Percentiles rank a stretch among this genome's conserved stretches.
These are phyloP conservation scores for Phialophora chinensis DNA, from an alignment of 2,329 filamentous ascomycete genomes.

Conservation along the genomic window DNA sequence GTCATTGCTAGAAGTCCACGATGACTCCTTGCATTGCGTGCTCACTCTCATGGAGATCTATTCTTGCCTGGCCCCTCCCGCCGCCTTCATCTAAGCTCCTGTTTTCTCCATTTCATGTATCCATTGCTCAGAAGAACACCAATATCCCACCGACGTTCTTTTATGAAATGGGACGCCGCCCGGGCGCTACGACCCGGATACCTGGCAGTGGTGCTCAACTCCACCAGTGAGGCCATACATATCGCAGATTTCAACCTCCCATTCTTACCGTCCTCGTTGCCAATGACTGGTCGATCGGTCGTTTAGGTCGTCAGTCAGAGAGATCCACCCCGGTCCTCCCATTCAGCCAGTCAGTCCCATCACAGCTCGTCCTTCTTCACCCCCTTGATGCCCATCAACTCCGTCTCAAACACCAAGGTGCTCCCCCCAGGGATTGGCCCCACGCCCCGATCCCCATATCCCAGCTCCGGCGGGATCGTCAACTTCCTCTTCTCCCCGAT, in stretches of 20 bases:
- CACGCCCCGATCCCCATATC: constrained; percentile 76
- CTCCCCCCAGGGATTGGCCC: constrained; percentile 84
- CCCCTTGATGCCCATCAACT: constrained; percentile 82
- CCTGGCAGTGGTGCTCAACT: background rate
- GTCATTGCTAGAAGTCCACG: background rate
- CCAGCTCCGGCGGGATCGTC: constrained; percentile 85
- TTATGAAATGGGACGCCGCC: background rate
- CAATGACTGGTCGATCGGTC: too few relatives aligned
- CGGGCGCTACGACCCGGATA: background rate
- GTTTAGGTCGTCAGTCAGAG: too few relatives aligned
- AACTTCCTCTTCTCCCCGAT: constrained; percentile 89
- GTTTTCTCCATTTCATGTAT: background rate
- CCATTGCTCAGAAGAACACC: background rate
- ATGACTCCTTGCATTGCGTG: background rate
- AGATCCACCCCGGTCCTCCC: background rate
- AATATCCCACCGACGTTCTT: background rate
- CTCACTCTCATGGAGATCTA: background rate
- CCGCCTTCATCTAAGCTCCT: background rate
- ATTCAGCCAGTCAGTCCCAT: constrained; percentile 6
- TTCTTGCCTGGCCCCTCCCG: background rate
- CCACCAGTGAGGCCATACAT: background rate
- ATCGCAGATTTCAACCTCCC: background rate
- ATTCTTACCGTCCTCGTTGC: background rate
- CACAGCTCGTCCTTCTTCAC: constrained; percentile 53
- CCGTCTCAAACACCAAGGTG: constrained; percentile 90